Evolutionary conservation across 345 rosid species (phyloP).

Genomic region (Lepidium didymum): DNA sequence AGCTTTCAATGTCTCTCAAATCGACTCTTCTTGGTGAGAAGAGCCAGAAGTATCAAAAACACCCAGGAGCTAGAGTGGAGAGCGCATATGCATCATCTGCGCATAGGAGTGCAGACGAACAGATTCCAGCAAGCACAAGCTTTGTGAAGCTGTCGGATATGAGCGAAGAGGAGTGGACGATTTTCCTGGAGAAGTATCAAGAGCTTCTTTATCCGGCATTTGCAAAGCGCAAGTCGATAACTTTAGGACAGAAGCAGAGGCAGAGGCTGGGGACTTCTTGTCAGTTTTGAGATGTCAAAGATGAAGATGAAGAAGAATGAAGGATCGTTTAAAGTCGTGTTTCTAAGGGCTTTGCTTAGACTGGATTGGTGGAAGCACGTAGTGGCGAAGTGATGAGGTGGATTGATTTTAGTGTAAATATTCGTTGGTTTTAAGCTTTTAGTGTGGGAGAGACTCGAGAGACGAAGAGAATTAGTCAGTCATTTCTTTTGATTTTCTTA

Average conservation of each 20-base stretch:
- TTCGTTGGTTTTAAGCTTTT: conserved; percentile 12
- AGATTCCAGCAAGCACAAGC: conserved; percentile 67
- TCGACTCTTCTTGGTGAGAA: conserved; percentile 53
- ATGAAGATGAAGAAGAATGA: neutral
- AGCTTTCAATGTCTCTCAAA: conserved; percentile 77
- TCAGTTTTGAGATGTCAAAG: conserved; percentile 40
- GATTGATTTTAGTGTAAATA: conserved; percentile 9
- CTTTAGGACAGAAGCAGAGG: conserved; percentile 68
- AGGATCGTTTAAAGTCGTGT: conserved; percentile 3
- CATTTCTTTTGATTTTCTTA: neutral
- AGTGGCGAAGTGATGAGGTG: neutral
- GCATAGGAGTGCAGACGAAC: conserved; percentile 87
- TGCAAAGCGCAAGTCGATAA: conserved; percentile 49
- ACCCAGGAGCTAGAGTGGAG: conserved; percentile 43
- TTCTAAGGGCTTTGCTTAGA: conserved; percentile 6
- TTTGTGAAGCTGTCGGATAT: conserved; percentile 82
- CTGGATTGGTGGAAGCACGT: neutral
- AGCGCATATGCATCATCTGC: conserved; percentile 54
- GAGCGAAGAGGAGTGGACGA: conserved; percentile 66
- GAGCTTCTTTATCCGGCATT: conserved; percentile 70
- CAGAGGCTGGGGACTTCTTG: conserved; percentile 62
- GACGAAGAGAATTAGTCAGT: conserved; percentile 11
- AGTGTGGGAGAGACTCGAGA: conserved; percentile 8
- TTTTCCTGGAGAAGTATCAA: conserved; percentile 67
- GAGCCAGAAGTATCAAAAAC: conserved; percentile 47